phyloP scores from a whole-genome alignment of 2,329 filamentous ascomycete species.

The Bipolaris cookei region DNA sequence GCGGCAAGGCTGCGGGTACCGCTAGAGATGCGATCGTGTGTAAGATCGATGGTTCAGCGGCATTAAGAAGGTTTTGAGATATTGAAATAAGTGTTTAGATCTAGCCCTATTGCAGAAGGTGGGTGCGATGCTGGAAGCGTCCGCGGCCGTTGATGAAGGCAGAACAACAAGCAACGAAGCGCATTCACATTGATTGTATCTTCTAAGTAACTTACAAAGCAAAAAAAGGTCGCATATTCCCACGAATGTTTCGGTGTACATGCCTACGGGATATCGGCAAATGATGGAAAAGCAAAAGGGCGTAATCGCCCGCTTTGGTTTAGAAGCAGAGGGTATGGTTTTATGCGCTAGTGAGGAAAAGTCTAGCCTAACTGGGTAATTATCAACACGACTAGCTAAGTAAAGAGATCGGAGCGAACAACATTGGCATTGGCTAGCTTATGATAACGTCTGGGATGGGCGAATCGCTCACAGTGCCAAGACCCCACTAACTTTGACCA shows the following conservation, averaged over 20 bases:
- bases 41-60: neutral
- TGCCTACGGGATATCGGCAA: neutral
- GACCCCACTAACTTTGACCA: too few relatives aligned
- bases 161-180: neutral
- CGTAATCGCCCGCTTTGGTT: neutral
- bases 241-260: neutral
- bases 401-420: too few relatives aligned
- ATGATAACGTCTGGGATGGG: too few relatives aligned
- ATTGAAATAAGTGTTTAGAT: neutral
- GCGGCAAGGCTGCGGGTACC: neutral
- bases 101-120: neutral
- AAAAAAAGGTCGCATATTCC: neutral
- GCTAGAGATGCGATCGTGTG: too few relatives aligned
- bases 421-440: too few relatives aligned
- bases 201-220: neutral
- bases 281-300: conserved; percentile 10
- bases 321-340: too few relatives aligned
- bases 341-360: too few relatives aligned
- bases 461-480: too few relatives aligned
- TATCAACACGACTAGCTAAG: too few relatives aligned
- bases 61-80: neutral
- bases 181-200: neutral
- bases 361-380: too few relatives aligned
- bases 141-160: neutral
- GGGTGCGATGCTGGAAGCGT: neutral